Evolutionary conservation across 1,284 basidiomycete species (phyloP).

Genomic region (Ganoderma multipileum): DNA sequence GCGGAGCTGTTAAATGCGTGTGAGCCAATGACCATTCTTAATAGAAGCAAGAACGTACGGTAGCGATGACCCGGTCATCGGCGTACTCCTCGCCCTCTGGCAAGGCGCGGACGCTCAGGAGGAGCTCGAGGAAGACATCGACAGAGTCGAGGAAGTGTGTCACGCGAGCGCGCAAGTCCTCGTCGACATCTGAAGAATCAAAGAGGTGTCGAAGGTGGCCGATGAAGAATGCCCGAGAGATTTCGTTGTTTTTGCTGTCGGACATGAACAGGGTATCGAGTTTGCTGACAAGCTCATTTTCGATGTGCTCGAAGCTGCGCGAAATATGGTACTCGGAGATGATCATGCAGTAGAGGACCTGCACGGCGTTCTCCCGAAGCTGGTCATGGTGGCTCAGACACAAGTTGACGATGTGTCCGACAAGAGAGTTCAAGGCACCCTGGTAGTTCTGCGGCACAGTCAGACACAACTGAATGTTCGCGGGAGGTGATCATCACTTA

Average conservation of each 20-base stretch:
- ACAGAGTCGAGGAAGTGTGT: constrained; percentile 88
- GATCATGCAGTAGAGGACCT: constrained; percentile 96
- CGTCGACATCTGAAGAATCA: constrained; percentile 83
- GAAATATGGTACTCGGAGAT: constrained; percentile 89
- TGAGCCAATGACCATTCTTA: neutral
- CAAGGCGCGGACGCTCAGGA: constrained; percentile 91
- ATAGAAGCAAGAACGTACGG: constrained; percentile 48
- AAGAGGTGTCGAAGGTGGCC: constrained; percentile 91
- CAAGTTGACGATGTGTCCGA: constrained; percentile 90
- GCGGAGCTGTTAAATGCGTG: constrained; percentile 61
- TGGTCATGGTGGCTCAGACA: constrained; percentile 96
- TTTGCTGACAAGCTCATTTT: constrained; percentile 94
- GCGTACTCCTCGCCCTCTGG: constrained; percentile 93
- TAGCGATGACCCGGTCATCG: constrained; percentile 94
- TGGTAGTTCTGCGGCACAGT: constrained; percentile 73
- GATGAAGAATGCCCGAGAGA: constrained; percentile 93
- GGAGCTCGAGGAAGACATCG: constrained; percentile 93
- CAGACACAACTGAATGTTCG: constrained; percentile 1
- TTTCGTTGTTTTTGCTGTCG: constrained; percentile 89
- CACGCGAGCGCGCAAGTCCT: constrained; percentile 79
- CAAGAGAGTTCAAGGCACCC: constrained; percentile 82
- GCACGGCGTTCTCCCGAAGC: constrained; percentile 88
- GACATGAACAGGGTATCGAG: constrained; percentile 94
- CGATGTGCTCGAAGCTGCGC: constrained; percentile 85
- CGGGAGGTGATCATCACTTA: constrained; percentile 43